These are phyloP conservation scores for Scheffersomyces parashehatae DNA, from an alignment of 1,139 yeast species.

Conservation along the genomic window DNA sequence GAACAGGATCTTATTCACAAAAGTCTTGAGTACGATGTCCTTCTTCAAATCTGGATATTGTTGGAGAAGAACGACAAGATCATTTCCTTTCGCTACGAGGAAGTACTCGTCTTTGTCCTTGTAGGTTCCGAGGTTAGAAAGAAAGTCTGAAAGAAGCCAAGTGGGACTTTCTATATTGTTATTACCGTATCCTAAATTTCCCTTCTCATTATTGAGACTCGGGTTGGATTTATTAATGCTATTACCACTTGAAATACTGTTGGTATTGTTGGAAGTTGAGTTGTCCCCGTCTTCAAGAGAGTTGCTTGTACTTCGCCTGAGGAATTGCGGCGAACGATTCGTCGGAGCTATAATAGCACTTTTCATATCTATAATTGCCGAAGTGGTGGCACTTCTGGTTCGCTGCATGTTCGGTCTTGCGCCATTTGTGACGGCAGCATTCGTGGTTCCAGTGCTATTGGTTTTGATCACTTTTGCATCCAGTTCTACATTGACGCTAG, in stretches of 20 bases:
- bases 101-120: conserved; percentile 44
- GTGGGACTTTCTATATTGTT: conserved; percentile 33
- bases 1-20: conserved; percentile 60
- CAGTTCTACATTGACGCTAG: conserved; percentile 1
- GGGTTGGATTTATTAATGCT: background rate
- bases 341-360: conserved; percentile 2
- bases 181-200: background rate
- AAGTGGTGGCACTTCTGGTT: conserved; percentile 11
- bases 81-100: conserved; percentile 62
- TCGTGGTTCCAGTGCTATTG: background rate
- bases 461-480: no score
- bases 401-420: conserved; percentile 7
- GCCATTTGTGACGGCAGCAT: conserved; percentile 5
- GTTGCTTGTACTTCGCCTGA: background rate
- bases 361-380: conserved; percentile 2
- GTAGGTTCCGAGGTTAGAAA: conserved; percentile 25
- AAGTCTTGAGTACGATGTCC: conserved; percentile 64
- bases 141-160: conserved; percentile 37
- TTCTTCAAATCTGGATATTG: conserved; percentile 61
- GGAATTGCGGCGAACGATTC: background rate
- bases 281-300: no score
- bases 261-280: background rate
- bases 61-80: conserved; percentile 56
- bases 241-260: background rate
- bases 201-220: background rate